A percentile compares a stretch with the other conserved stretches of the same genome.
phyloP scores from a whole-genome alignment of 1,139 yeast species.

The Tardiomyces depauwii region DNA sequence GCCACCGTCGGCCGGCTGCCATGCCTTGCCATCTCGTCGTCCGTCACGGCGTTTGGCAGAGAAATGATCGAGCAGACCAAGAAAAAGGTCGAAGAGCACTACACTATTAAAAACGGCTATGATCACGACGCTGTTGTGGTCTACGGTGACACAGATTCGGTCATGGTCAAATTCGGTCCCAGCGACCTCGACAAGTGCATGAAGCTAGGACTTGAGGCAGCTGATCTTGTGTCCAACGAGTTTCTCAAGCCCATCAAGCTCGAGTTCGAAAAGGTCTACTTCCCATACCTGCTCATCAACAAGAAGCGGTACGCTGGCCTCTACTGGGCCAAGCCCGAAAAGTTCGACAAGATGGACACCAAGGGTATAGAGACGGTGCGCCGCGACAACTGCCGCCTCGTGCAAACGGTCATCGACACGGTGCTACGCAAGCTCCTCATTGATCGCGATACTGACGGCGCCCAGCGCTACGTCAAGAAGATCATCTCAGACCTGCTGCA shows the following conservation, averaged over 20 bases:
- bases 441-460: slow-evolving; percentile 81
- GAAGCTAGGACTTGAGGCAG: slow-evolving; percentile 92
- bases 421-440: slow-evolving; percentile 78
- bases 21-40: slow-evolving; percentile 90
- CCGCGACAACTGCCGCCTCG: slow-evolving; percentile 92
- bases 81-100: slow-evolving; percentile 68
- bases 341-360: slow-evolving; percentile 94
- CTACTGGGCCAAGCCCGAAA: slow-evolving; percentile 86
- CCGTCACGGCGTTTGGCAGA: slow-evolving; percentile 93
- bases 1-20: slow-evolving; percentile 97
- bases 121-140: slow-evolving; percentile 79
- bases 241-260: slow-evolving; percentile 83
- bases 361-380: slow-evolving; percentile 98
- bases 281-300: slow-evolving; percentile 85
- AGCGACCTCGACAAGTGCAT: slow-evolving; percentile 75
- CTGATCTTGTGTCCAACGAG: slow-evolving; percentile 65
- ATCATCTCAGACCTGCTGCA: slow-evolving; percentile 87
- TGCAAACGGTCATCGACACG: slow-evolving; percentile 87
- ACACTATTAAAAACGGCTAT: slow-evolving; percentile 70
- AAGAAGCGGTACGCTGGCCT: slow-evolving; percentile 96
- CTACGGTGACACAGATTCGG: slow-evolving; percentile 99
- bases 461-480: slow-evolving; percentile 72
- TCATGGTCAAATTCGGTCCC: slow-evolving; percentile 94
- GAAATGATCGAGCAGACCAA: slow-evolving; percentile 93
- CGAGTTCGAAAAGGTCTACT: slow-evolving; percentile 95